These are phyloP conservation scores for Echinochloa phyllopogon DNA, from an alignment of 176 grass and related monocot genomes.

Conservation along the genomic window DNA sequence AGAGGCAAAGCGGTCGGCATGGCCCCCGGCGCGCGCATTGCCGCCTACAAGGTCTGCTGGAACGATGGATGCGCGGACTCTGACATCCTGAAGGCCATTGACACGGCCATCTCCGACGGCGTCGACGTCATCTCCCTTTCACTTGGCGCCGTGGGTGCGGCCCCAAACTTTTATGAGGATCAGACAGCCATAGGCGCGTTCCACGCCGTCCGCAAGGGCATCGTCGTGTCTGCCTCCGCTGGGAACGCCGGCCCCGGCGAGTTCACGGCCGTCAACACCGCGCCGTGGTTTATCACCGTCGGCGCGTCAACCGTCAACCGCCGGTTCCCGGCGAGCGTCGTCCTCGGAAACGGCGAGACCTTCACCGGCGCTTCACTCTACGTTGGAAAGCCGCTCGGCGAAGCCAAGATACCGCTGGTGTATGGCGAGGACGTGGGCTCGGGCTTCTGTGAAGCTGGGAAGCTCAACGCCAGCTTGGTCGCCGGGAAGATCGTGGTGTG, in stretches of 20 bases:
- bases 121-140: conserved; percentile 52
- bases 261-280: conserved; percentile 40
- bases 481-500: conserved; percentile 67
- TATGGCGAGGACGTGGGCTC: conserved; percentile 39
- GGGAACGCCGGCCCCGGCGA: conserved; percentile 43
- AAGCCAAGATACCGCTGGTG: conserved; percentile 24
- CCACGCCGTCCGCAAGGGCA: conserved; percentile 45
- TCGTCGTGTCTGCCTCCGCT: conserved; percentile 45
- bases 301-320: conserved; percentile 62
- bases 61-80: background rate
- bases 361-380: conserved; percentile 44
- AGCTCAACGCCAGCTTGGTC: conserved; percentile 14
- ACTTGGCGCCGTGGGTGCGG: background rate
- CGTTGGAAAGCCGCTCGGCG: background rate
- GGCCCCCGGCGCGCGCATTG: conserved; percentile 43
- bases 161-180: background rate
- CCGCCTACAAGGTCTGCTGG: conserved; percentile 54
- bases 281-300: conserved; percentile 70
- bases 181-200: conserved; percentile 43
- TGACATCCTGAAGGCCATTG: conserved; percentile 43
- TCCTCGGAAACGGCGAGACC: conserved; percentile 48
- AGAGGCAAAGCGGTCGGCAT: conserved; percentile 34
- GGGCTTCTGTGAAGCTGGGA: conserved; percentile 1
- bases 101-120: conserved; percentile 36
- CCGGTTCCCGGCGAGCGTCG: conserved; percentile 41